Evolutionary conservation across 768 basidiomycete genomes (phyloP).

Genomic region (Calocybe indica): DNA sequence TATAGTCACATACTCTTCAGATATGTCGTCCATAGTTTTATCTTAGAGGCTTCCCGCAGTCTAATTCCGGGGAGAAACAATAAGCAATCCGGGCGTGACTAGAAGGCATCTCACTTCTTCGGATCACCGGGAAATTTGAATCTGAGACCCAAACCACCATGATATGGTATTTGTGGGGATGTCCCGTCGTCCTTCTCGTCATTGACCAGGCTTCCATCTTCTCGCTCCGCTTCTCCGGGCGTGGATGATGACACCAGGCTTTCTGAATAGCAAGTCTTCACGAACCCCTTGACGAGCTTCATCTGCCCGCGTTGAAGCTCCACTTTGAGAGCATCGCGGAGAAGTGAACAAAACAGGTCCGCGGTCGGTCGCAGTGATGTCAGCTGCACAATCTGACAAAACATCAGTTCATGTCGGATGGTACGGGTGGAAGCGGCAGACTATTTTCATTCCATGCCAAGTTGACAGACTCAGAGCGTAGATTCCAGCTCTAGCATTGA

Average conservation of each 20-base stretch:
- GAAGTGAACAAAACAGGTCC: constrained; percentile 84
- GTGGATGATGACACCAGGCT: constrained; percentile 59
- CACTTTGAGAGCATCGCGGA: constrained; percentile 84
- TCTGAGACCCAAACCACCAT: constrained; percentile 72
- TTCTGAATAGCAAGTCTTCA: constrained; percentile 93
- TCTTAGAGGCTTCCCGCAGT: constrained; percentile 86
- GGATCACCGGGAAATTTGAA: constrained; percentile 93
- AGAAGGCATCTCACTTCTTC: constrained; percentile 57
- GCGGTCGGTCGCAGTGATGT: constrained; percentile 92
- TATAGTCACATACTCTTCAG: constrained; percentile 50
- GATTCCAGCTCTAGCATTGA: constrained; percentile 90
- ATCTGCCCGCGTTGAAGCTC: constrained; percentile 89
- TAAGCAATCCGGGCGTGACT: neutral
- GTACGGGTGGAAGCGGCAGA: constrained; percentile 29
- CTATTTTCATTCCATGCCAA: constrained; percentile 94
- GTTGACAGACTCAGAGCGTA: constrained; percentile 93
- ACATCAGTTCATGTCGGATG: constrained; percentile 1
- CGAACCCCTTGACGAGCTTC: constrained; percentile 87
- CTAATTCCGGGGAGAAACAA: constrained; percentile 28
- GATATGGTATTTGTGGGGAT: constrained; percentile 50
- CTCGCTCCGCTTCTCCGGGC: constrained; percentile 59
- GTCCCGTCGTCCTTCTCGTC: constrained; percentile 45
- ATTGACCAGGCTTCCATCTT: constrained; percentile 58
- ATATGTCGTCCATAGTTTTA: constrained; percentile 93
- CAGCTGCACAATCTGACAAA: constrained; percentile 77